Conservation (phyloP, 805 yeast species). For the Metschnikowia bowlesiae region DNA sequence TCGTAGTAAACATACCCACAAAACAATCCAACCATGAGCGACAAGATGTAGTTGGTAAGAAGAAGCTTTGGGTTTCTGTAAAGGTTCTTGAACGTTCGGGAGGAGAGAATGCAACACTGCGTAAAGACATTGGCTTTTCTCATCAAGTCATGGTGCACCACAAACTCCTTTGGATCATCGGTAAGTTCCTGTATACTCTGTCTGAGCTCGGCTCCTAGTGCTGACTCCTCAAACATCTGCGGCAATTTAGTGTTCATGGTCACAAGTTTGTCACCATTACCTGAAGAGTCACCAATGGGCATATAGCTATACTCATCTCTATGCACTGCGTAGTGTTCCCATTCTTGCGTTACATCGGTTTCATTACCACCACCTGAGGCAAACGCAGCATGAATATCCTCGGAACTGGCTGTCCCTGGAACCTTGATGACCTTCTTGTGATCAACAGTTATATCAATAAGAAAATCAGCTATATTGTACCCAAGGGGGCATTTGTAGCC, state of each 20-base stretch:
- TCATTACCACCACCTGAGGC: slow-evolving; percentile 22
- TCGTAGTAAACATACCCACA: slow-evolving; percentile 84
- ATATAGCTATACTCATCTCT: slow-evolving; percentile 57
- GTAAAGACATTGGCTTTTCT: slow-evolving; percentile 54
- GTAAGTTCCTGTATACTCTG: slow-evolving; percentile 31
- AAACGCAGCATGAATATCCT: slow-evolving; percentile 30
- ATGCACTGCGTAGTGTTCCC: slow-evolving; percentile 83
- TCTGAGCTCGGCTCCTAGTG: slow-evolving; percentile 37
- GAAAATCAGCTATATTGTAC: slow-evolving; percentile 88
- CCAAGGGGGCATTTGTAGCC: slow-evolving; percentile 87
- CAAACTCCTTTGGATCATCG: slow-evolving; percentile 22
- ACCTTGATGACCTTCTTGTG: slow-evolving; percentile 32
- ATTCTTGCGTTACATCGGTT: slow-evolving; percentile 66
- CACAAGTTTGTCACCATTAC: slow-evolving; percentile 19
- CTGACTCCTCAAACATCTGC: slow-evolving; percentile 33
- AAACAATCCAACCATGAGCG: slow-evolving; percentile 72
- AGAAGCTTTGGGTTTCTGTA: slow-evolving; percentile 91
- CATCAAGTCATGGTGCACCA: slow-evolving; percentile 29
- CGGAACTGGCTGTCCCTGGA: slow-evolving; percentile 11
- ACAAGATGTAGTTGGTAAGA: slow-evolving; percentile 75
- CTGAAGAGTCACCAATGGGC: slow-evolving; percentile 15
- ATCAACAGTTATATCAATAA: slow-evolving; percentile 85
- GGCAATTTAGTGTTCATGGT: slow-evolving; percentile 27
- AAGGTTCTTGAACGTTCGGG: slow-evolving; percentile 86
- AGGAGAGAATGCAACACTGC: slow-evolving; percentile 72